Base-by-base conservation (phyloP, 768 basidiomycete genomes). In the Rubroboletus pulcherrimus region DNA sequence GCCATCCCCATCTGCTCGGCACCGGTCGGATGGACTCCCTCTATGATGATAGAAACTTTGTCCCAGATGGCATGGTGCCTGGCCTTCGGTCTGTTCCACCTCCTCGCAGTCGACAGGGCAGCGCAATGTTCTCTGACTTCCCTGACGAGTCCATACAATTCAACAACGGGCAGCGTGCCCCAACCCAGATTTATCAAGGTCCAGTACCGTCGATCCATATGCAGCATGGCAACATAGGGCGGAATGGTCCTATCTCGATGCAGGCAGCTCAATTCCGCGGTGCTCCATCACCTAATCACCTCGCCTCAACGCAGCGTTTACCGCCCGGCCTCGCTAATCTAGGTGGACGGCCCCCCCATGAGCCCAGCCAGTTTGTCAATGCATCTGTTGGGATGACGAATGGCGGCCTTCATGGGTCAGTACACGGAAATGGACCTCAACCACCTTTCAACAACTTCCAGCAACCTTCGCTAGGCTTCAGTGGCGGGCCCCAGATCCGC, bases 11-110 rank as follows among this genome's bases (percentile, higher is more conserved):
- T n/a, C 60, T 70, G 7, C 70, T 73, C 15, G 74, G 71, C 49
- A 78, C 74, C 12, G 37, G 63, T 61, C 85, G 85, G 24, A 73
- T 86, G 39, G 89, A 91, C 40, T 69, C 87, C 4, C 67, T 90
- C 33, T 89, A 89, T 64, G 87, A 92, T 50, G 89, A 89, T 63
- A 79, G 89, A 58, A 83, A 78, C 61, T 93, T 93, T 61, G 81
- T 89, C 26, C 88, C 91, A 10, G 89, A 93, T 71, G 88, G 87
- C 30, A 83, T 93, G 82, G 91, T 93, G 15, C 90, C 91, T 26
- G 91, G 90, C 9, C 78, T 93, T 33, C 85, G 91, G 38, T 79
- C 85, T 31, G 79, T 78, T 38, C 83, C 81, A 45, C 81, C 84
- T 41, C 79, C 84, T 53, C 80, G 87, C 57, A 78, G 73, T 64